Evolutionary conservation across 768 basidiomycete species (phyloP), one percentile per base, ranked within the genome.

Genomic region (Phaeotremella skinneri): DNA sequence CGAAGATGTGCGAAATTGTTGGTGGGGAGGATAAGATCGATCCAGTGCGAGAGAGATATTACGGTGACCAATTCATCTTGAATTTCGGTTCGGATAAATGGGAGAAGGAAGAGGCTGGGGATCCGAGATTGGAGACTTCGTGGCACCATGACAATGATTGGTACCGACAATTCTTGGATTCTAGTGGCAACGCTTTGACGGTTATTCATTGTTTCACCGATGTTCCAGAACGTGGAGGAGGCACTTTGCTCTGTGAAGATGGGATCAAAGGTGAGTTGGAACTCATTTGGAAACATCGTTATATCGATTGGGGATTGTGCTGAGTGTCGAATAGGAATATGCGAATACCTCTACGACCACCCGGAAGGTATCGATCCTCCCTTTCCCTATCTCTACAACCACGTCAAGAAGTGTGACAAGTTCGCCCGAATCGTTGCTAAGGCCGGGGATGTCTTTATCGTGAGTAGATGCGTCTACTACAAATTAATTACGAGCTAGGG

Each of bases 131-230:
- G n/a, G n/a, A n/a, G n/a, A n/a, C n/a, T n/a, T n/a, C n/a, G n/a
- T 69, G 67, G 67, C 67, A 69, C 31, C 63, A 49, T 23, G 67
- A 68, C 47, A 63, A 65, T 29, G 67, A 68, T 58, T 68, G 63
- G 61, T 69, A 67, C 42, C 65, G 68, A n/a, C 68, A 64, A 16
- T 67, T 69, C 55, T 56, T 69, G 21, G 68, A 69, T 49, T 64
- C 62, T 7, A 34, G 25, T 37, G 65, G 65, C 14, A 67, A 61
- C 34, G 68, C 68, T 41, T 42, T 69, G 29, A 67, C 66, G 13
- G 43, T 69, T 41, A 69, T 69, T 48, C 49, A 58, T 47, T 64
- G 65, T 55, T 69, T 70, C 42, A 67, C 68, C 49, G 68, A 70
- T 41, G 57, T 62, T 30, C 56, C 55, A 31, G 21, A n/a, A 9